phyloP scores from a whole-genome alignment of 2,329 filamentous ascomycete genomes.

The Diaporthe citrichinensis region DNA sequence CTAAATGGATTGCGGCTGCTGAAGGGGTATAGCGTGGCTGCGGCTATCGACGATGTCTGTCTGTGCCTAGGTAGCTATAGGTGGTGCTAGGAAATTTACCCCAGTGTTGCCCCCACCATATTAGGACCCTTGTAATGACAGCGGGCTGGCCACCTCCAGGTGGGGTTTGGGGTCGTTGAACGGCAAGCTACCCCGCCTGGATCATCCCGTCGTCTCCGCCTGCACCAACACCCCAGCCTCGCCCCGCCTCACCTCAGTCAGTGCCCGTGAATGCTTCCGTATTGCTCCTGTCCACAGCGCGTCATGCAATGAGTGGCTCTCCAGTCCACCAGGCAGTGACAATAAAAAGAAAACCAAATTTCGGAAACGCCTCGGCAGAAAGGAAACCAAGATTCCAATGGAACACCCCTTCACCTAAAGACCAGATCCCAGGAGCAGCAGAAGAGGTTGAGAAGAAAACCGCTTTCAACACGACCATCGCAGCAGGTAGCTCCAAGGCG shows the following conservation, averaged over 20 bases:
- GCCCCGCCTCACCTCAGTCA: background rate
- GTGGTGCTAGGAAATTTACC: slow-evolving; percentile 20
- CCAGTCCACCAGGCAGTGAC: slow-evolving; percentile 3
- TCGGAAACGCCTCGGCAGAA: background rate
- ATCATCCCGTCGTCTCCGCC: slow-evolving; percentile 29
- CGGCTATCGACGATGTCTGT: slow-evolving; percentile 4
- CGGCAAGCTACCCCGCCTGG: slow-evolving; percentile 35
- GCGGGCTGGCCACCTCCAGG: slow-evolving; percentile 26
- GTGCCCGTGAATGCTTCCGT: background rate
- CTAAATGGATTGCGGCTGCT: slow-evolving; percentile 7
- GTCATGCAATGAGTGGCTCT: slow-evolving; percentile 14
- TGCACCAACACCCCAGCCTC: slow-evolving; percentile 20
- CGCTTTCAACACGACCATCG: background rate
- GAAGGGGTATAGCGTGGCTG: slow-evolving; percentile 11
- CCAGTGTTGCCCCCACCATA: slow-evolving; percentile 23
- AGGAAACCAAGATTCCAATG: background rate
- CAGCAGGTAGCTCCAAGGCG: slow-evolving; percentile 21
- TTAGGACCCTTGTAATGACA: slow-evolving; percentile 22
- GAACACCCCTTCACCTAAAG: slow-evolving; percentile 5
- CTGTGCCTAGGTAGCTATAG: background rate
- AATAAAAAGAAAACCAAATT: background rate
- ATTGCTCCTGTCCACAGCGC: background rate
- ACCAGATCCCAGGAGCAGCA: slow-evolving; percentile 2
- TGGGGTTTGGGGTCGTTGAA: slow-evolving; percentile 6
- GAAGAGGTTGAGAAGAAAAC: background rate